These are phyloP conservation scores for Daedalea quercina DNA, from an alignment of 768 basidiomycete genomes.

Conservation along the genomic window DNA sequence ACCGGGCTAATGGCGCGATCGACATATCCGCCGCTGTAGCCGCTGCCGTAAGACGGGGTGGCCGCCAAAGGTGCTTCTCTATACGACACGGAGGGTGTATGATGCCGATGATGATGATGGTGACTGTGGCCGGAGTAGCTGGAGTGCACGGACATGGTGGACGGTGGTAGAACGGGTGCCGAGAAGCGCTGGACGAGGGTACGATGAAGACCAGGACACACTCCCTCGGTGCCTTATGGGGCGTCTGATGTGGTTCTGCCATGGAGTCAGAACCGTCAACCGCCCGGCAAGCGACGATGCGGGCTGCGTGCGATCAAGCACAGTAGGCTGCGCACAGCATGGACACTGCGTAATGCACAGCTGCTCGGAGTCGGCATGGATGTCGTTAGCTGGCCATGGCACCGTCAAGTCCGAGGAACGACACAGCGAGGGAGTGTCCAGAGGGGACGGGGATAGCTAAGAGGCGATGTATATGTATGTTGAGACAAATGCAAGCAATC, in stretches of 20 bases:
- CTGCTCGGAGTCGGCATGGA: background rate
- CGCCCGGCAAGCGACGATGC: background rate
- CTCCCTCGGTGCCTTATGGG: background rate
- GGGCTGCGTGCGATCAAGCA: background rate
- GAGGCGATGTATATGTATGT: too few relatives aligned
- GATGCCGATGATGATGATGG: constrained; percentile 10
- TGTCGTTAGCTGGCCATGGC: background rate
- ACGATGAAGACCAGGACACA: too few relatives aligned
- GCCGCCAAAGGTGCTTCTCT: background rate
- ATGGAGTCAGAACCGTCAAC: background rate
- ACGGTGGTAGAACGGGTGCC: background rate
- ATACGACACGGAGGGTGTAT: constrained; percentile 6
- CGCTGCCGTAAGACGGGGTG: constrained; percentile 7
- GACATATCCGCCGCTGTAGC: constrained; percentile 10
- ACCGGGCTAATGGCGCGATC: background rate
- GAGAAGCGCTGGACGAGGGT: background rate
- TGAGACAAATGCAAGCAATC: too few relatives aligned
- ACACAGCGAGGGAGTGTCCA: too few relatives aligned
- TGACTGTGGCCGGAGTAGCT: constrained; percentile 8
- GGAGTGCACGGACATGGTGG: constrained; percentile 15
- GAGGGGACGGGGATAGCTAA: too few relatives aligned
- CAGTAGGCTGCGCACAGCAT: background rate
- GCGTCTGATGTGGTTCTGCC: background rate
- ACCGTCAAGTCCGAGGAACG: too few relatives aligned
- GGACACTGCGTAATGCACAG: background rate